Evolutionary conservation across 768 basidiomycete species (phyloP).

Genomic region (Hydnomerulius pinastri): DNA sequence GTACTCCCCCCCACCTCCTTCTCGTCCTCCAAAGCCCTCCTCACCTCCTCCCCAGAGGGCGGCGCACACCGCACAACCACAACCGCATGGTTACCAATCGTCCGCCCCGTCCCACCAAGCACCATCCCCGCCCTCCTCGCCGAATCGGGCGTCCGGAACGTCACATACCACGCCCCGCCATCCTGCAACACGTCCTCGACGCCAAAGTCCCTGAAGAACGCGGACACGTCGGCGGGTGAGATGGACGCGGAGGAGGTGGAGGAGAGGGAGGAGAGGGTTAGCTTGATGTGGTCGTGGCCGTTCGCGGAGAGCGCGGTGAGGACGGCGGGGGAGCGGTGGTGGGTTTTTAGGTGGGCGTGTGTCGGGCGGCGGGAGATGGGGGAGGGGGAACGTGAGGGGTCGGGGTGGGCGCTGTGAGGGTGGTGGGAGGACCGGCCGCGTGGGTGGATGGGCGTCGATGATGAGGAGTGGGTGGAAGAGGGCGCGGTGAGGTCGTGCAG

Average conservation of each 20-base stretch:
- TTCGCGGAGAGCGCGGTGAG: slow-evolving; percentile 57
- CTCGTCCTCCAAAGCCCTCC: slow-evolving; percentile 29
- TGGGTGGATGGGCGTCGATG: slow-evolving; percentile 34
- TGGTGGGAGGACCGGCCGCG: slow-evolving; percentile 29
- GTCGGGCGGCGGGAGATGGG: slow-evolving; percentile 45
- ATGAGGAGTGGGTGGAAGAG: slow-evolving; percentile 32
- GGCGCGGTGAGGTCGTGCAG: slow-evolving; percentile 22
- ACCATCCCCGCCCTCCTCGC: slow-evolving; percentile 73
- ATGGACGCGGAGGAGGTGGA: too few relatives aligned
- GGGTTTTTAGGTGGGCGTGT: slow-evolving; percentile 41
- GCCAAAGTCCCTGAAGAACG: slow-evolving; percentile 70
- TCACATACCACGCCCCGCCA: slow-evolving; percentile 75
- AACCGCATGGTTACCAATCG: slow-evolving; percentile 61
- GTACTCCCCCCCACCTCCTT: slow-evolving; percentile 34
- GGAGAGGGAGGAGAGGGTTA: too few relatives aligned
- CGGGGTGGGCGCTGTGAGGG: slow-evolving; percentile 16
- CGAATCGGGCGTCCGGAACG: slow-evolving; percentile 62
- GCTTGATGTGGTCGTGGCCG: slow-evolving; percentile 70
- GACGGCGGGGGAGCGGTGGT: slow-evolving; percentile 19
- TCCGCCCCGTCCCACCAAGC: slow-evolving; percentile 51
- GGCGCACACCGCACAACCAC: slow-evolving; percentile 48
- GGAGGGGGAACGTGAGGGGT: slow-evolving; percentile 32
- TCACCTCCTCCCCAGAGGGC: slow-evolving; percentile 35
- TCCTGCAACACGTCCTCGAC: slow-evolving; percentile 75
- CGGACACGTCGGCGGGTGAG: slow-evolving; percentile 66